phyloP scores from a whole-genome alignment of 2,329 filamentous ascomycete genomes.

The Paraphoma sp. region DNA sequence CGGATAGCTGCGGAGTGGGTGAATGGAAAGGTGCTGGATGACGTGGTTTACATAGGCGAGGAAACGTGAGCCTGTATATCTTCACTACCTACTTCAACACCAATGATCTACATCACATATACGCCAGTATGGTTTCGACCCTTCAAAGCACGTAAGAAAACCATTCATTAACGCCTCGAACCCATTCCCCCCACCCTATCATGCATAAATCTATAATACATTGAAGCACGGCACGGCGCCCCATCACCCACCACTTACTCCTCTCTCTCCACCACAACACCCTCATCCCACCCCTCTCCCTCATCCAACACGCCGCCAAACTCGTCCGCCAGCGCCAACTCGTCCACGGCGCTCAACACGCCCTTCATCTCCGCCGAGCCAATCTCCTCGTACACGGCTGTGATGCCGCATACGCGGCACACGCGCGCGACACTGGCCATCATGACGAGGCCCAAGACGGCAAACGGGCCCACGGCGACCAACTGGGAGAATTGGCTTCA shows the following conservation, averaged over 20 bases:
- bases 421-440: constrained; percentile 51
- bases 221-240: neutral
- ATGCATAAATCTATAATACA: neutral
- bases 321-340: constrained; percentile 43
- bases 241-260: constrained; percentile 10
- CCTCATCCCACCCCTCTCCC: constrained; percentile 40
- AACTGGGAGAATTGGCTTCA: constrained; percentile 53
- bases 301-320: constrained; percentile 37
- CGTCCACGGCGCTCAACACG: constrained; percentile 52
- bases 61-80: neutral
- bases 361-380: constrained; percentile 50
- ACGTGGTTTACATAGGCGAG: constrained; percentile 12
- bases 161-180: neutral
- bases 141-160: neutral
- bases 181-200: neutral
- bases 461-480: constrained; percentile 53
- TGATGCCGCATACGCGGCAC: constrained; percentile 51
- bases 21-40: constrained; percentile 3
- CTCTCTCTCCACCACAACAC: constrained; percentile 29
- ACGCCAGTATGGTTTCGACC: neutral
- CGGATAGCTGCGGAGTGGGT: constrained; percentile 46
- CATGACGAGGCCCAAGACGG: constrained; percentile 53
- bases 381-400: constrained; percentile 50
- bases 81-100: neutral
- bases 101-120: neutral